phyloP scores from a whole-genome alignment of 495 filamentous ascomycete species.

The Penicillium subrubescens region DNA sequence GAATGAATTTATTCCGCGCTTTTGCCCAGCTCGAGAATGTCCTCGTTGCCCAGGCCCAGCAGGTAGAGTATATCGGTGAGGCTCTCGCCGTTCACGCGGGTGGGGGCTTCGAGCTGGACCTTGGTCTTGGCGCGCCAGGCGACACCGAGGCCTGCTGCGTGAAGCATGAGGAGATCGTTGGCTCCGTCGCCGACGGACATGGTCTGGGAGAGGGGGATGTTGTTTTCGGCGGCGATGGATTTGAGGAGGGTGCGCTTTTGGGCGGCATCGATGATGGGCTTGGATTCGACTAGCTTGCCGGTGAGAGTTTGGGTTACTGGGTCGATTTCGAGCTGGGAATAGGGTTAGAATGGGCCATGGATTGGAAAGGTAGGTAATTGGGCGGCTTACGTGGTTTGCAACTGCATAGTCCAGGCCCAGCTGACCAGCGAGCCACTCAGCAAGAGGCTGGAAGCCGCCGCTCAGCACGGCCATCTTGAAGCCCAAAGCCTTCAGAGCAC shows the following conservation, averaged over 20 bases:
- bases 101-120: constrained; percentile 84
- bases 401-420: constrained; percentile 83
- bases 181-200: constrained; percentile 91
- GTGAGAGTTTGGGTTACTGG: constrained; percentile 68
- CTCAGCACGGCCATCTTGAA: constrained; percentile 87
- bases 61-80: constrained; percentile 82
- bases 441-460: constrained; percentile 88
- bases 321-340: constrained; percentile 63
- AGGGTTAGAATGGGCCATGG: constrained; percentile 2
- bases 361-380: not conserved
- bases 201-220: constrained; percentile 71
- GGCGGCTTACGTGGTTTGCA: constrained; percentile 69
- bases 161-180: constrained; percentile 94
- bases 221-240: constrained; percentile 73
- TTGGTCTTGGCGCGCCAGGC: constrained; percentile 92
- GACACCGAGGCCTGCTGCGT: constrained; percentile 82
- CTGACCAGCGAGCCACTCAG: constrained; percentile 77
- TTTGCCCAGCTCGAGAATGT: constrained; percentile 54
- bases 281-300: constrained; percentile 67
- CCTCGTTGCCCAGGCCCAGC: constrained; percentile 72
- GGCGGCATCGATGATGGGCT: constrained; percentile 79
- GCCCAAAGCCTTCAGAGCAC: constrained; percentile 70
- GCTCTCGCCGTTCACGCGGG: constrained; percentile 77
- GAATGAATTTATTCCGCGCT: constrained; percentile 16
- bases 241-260: constrained; percentile 76